phyloP scores from a whole-genome alignment of 495 filamentous ascomycete species.

The Talaromyces wortmannii region DNA sequence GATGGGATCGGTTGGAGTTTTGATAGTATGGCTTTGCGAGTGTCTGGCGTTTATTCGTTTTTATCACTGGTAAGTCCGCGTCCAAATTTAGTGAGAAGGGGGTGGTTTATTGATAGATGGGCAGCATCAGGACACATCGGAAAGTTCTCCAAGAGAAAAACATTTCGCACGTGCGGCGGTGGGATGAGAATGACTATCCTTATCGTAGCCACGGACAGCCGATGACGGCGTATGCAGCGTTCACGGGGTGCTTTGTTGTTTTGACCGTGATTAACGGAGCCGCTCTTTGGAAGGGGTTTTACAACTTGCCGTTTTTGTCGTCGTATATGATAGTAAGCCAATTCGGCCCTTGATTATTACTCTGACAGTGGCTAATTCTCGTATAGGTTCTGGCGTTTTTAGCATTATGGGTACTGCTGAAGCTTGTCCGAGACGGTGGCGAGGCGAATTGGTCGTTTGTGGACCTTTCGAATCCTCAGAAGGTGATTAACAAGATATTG shows the following conservation, averaged over 20 bases:
- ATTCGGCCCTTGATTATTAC: not conserved
- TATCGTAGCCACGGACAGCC: slow-evolving; percentile 37
- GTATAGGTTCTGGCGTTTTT: not conserved
- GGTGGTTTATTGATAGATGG: not conserved
- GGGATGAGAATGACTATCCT: slow-evolving; percentile 26
- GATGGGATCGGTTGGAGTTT: slow-evolving; percentile 27
- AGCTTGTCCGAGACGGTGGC: not conserved
- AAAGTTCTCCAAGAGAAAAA: slow-evolving; percentile 10
- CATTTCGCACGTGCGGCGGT: slow-evolving; percentile 21
- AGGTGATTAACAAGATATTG: slow-evolving; percentile 4
- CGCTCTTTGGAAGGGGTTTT: slow-evolving; percentile 29
- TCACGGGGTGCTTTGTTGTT: slow-evolving; percentile 29
- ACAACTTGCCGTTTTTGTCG: slow-evolving; percentile 21
- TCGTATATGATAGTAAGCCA: slow-evolving; percentile 28
- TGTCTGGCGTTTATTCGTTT: slow-evolving; percentile 39
- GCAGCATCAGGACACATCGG: slow-evolving; percentile 18
- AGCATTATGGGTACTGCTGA: not conserved
- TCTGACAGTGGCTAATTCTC: not conserved
- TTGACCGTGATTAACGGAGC: slow-evolving; percentile 29
- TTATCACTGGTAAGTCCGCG: slow-evolving; percentile 19
- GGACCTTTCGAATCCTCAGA: slow-evolving; percentile 6
- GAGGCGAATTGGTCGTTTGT: slow-evolving; percentile 7
- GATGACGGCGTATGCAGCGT: slow-evolving; percentile 23
- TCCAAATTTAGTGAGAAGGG: not conserved
- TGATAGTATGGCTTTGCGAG: slow-evolving; percentile 38